A percentile compares a stretch with the other conserved stretches of the same genome.
Conservation (phyloP, 2,329 filamentous ascomycete species). For the Aspergillus quadrilineatus region DNA sequence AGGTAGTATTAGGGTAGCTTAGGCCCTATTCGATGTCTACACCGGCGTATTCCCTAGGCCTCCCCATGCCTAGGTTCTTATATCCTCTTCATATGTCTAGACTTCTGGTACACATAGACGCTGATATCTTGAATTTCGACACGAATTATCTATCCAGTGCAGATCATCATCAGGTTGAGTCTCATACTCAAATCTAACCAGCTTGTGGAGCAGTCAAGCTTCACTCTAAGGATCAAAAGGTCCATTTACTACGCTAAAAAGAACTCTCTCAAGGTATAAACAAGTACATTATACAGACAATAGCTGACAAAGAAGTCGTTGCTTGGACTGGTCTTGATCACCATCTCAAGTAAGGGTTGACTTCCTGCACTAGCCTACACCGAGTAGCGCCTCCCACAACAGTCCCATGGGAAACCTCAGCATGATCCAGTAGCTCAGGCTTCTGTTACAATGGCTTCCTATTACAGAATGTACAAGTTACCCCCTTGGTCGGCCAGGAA, state of each 20-base stretch:
- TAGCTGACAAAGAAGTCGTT: neutral
- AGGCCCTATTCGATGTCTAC: too few relatives aligned
- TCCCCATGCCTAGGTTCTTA: too few relatives aligned
- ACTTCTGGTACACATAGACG: too few relatives aligned
- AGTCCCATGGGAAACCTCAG: slow-evolving; percentile 15
- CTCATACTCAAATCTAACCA: neutral
- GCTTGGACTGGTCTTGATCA: neutral
- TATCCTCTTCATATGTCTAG: too few relatives aligned
- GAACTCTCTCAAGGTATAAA: neutral
- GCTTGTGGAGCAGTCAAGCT: neutral
- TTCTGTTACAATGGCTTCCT: slow-evolving; percentile 15
- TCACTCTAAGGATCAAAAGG: neutral
- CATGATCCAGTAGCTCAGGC: slow-evolving; percentile 21
- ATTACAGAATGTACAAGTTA: slow-evolving; percentile 20
- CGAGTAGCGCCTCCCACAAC: slow-evolving; percentile 18
- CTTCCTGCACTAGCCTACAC: neutral
- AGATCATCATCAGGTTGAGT: neutral
- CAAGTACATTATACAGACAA: neutral
- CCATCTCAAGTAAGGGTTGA: slow-evolving; percentile 1
- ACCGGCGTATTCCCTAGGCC: too few relatives aligned
- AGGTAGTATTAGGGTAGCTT: too few relatives aligned
- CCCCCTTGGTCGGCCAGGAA: slow-evolving; percentile 18
- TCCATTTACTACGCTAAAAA: neutral
- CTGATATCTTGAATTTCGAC: neutral
- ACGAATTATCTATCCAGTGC: neutral